These are phyloP conservation scores for Warburgia ugandensis DNA, from an alignment of 164 flowering plant species.

Conservation along the genomic window DNA sequence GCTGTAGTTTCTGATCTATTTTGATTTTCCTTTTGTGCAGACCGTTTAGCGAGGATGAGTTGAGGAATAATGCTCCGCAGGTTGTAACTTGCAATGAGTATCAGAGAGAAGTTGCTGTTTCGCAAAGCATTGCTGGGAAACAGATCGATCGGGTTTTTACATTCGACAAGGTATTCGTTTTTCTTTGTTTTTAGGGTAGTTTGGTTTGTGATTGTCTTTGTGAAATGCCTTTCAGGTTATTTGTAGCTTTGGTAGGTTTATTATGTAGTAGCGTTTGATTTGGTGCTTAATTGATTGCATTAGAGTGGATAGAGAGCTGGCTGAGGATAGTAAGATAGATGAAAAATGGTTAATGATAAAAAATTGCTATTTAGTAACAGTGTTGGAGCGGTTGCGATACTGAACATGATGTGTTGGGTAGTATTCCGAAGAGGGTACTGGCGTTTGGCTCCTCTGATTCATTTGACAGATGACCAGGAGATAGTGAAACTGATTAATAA, in stretches of 20 bases:
- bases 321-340: no score
- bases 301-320: no score
- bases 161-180: conserved; percentile 68
- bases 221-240: not conserved
- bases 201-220: not conserved
- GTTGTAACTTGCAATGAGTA: conserved; percentile 81
- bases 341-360: no score
- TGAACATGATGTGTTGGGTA: no score
- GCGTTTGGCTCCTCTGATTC: no score
- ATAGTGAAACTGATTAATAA: no score
- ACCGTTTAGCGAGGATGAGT: conserved; percentile 92
- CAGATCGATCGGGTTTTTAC: conserved; percentile 85
- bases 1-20: not conserved
- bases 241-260: not conserved
- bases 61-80: conserved; percentile 89
- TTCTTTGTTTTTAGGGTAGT: not conserved
- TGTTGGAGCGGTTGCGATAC: no score
- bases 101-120: conserved; percentile 79
- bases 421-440: no score
- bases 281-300: no score
- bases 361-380: no score
- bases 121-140: conserved; percentile 92
- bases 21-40: conserved; percentile 20
- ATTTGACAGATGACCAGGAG: no score
- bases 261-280: no score